Evolutionary conservation across 2,329 filamentous ascomycete species (phyloP).

Genomic region (Anthostomella pinea): DNA sequence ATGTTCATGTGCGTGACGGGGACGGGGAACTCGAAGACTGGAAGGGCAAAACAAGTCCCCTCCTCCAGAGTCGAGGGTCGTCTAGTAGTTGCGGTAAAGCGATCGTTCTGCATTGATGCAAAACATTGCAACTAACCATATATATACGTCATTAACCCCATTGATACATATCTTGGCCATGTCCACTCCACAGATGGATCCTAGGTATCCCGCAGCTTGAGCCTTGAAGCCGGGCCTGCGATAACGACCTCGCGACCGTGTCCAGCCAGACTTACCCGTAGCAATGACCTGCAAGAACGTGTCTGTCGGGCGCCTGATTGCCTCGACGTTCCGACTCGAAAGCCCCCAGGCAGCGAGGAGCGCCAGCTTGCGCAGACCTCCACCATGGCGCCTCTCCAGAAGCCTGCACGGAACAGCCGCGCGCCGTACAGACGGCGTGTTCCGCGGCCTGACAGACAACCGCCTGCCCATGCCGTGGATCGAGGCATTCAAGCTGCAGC

Average conservation of each 20-base stretch:
- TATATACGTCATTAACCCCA: slow-evolving; percentile 4
- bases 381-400: slow-evolving; percentile 9
- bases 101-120: too few species aligned
- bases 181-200: background rate
- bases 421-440: slow-evolving; percentile 36
- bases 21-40: too few species aligned
- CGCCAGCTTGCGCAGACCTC: background rate
- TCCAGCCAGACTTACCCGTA: too few species aligned
- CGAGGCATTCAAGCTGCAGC: slow-evolving; percentile 59
- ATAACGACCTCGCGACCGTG: background rate
- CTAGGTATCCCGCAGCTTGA: background rate
- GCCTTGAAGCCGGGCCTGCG: background rate
- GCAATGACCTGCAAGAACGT: slow-evolving; percentile 17
- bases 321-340: slow-evolving; percentile 7
- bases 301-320: slow-evolving; percentile 15
- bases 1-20: too few species aligned
- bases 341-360: background rate
- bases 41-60: too few species aligned
- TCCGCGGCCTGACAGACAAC: slow-evolving; percentile 34
- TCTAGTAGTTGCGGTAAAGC: too few species aligned
- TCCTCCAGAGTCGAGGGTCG: too few species aligned
- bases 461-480: slow-evolving; percentile 59
- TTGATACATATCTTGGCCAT: slow-evolving; percentile 5
- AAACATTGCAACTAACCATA: too few species aligned
- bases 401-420: slow-evolving; percentile 22